These are phyloP conservation scores for Trichosporon sp. DNA, from an alignment of 1,284 basidiomycete genomes.

Conservation along the genomic window DNA sequence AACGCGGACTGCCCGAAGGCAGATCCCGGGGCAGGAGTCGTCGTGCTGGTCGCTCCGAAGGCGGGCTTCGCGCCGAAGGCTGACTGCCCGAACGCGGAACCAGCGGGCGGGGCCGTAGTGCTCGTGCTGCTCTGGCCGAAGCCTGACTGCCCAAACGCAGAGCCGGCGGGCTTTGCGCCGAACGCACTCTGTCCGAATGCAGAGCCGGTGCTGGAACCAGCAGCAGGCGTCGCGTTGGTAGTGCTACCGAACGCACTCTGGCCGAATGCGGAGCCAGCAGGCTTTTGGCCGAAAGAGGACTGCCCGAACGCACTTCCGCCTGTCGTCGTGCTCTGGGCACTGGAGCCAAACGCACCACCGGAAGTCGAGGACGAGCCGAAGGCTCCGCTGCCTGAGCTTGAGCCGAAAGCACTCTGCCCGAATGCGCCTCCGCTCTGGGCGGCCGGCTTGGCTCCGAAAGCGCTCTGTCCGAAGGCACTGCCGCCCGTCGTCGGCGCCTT, in stretches of 20 bases:
- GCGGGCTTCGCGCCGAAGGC: slow-evolving; percentile 24
- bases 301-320: slow-evolving; percentile 6
- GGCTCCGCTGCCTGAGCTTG: background rate
- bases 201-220: background rate
- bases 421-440: background rate
- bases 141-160: slow-evolving; percentile 7
- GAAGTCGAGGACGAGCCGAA: background rate
- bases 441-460: slow-evolving; percentile 1
- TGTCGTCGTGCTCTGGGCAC: background rate
- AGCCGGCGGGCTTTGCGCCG: slow-evolving; percentile 3
- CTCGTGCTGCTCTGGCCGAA: slow-evolving; percentile 3
- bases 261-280: slow-evolving; percentile 5
- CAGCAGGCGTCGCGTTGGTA: slow-evolving; percentile 21
- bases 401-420: slow-evolving; percentile 13
- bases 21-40: background rate
- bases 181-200: slow-evolving; percentile 13
- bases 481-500: background rate
- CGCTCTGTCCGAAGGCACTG: slow-evolving; percentile 11
- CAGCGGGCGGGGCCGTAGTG: background rate
- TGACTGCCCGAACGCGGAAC: slow-evolving; percentile 21
- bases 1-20: slow-evolving; percentile 5
- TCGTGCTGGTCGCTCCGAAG: slow-evolving; percentile 31
- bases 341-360: slow-evolving; percentile 7
- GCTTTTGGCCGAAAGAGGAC: slow-evolving; percentile 11
- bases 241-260: slow-evolving; percentile 14